Base-by-base conservation (phyloP, 805 yeast species). In the Pichia ethanolica region DNA sequence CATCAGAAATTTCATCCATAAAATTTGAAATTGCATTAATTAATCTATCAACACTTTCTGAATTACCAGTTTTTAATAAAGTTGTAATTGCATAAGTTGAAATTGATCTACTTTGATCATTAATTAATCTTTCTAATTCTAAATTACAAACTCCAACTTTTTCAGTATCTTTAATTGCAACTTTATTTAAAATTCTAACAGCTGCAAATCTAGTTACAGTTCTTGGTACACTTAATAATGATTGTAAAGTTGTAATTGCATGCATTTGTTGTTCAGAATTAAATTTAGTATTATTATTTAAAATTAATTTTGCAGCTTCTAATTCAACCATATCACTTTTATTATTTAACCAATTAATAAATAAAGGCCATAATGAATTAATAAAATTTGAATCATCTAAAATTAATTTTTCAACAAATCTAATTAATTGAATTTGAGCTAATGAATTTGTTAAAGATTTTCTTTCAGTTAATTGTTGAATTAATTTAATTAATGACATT, bases 61-160 rank as follows among this genome's bases (percentile, higher is more conserved):
- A 84, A 56, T 90, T 89, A 64, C 97, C 96, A 2, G 98, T 91
- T 71, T 91, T 93, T 67, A 93, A 79, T 62, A 93, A 74, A 3
- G 98, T 91, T 35, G 98, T 93, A 65, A 93, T 93, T 30, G 99
- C 97, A 68, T 89, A 91, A 13, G 99, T 93, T 12, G 98, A 91
- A 56, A 93, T 82, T 35, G 96, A 83, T 70, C 96, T 82, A 71
- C 88, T 89, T 28, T 90, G 66, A 67, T 91, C 98, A 63, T 84
- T 83, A 60, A 93, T 87, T 65, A 93, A 76, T 34, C 81, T 71
- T 70, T 93, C 98, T 62, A 93, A 77, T 66, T 90, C 97, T 45
- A 77, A 71, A 63, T 89, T 93, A 66, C 95, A 89, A 42, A 79
- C 78, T 55, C 86, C 81, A 46, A 85, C 78, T 60, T 81, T 83